Evolutionary conservation across 2,329 filamentous ascomycete genomes (phyloP).

Genomic region (Clathrospora elynae): DNA sequence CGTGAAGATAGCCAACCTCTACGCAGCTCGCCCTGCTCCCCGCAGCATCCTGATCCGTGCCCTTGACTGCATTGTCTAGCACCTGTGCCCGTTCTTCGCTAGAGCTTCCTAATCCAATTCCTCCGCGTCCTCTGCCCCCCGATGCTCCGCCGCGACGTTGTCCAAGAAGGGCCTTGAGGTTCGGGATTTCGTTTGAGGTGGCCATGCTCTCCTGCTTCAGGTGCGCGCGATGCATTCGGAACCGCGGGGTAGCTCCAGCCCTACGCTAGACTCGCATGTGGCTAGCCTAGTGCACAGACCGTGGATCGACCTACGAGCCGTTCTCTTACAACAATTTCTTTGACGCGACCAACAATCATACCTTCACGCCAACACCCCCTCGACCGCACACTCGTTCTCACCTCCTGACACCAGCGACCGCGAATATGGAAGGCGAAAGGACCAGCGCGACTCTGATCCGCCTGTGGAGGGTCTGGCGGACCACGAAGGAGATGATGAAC

Average conservation of each 20-base stretch:
- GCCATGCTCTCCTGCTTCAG: constrained; percentile 60
- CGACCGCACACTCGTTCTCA: constrained; percentile 13
- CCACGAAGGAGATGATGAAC: constrained; percentile 90
- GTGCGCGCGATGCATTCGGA: constrained; percentile 28
- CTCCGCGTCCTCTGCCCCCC: constrained; percentile 55
- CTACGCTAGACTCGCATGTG: constrained; percentile 17
- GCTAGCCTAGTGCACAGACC: too few species aligned
- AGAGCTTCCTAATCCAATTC: constrained; percentile 25
- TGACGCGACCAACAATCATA: constrained; percentile 26
- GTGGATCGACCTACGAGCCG: constrained; percentile 11
- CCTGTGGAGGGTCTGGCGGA: constrained; percentile 93
- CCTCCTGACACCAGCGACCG: constrained; percentile 10
- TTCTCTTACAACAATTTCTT: constrained; percentile 40
- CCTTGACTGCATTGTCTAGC: constrained; percentile 79
- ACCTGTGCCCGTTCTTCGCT: constrained; percentile 43
- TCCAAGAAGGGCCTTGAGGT: constrained; percentile 67
- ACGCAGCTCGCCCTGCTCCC: constrained; percentile 89
- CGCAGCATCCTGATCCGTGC: constrained; percentile 89
- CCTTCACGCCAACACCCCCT: constrained; percentile 15
- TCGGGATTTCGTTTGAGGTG: constrained; percentile 72
- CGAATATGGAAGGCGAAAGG: constrained; percentile 39
- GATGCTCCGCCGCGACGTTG: constrained; percentile 54
- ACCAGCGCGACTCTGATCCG: constrained; percentile 53
- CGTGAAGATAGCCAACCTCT: constrained; percentile 79
- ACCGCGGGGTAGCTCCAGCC: constrained; percentile 34